Percentiles rank a stretch among this genome's conserved stretches.
Conservation (phyloP, 768 basidiomycete species). For the Agaricus subrufescens region DNA sequence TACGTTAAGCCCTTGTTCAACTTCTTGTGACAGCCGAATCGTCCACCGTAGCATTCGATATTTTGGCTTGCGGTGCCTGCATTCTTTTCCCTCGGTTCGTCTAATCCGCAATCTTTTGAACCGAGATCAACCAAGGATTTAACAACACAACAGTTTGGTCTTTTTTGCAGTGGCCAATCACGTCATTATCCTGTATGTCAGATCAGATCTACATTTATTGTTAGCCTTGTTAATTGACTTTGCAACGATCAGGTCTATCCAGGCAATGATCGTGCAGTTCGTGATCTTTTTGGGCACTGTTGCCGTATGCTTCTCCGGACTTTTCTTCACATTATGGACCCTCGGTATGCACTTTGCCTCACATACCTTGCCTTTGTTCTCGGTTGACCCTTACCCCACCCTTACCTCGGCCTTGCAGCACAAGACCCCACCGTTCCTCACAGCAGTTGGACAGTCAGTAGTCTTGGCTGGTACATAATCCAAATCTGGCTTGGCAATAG, state of each 20-base stretch:
- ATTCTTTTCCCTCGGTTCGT: slow-evolving; percentile 76
- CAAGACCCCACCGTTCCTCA: slow-evolving; percentile 18
- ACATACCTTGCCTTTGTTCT: background rate
- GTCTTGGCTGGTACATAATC: slow-evolving; percentile 80
- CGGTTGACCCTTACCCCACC: background rate
- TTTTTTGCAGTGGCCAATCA: slow-evolving; percentile 81
- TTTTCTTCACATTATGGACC: slow-evolving; percentile 50
- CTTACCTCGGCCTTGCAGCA: slow-evolving; percentile 17
- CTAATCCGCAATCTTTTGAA: background rate
- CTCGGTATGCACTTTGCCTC: slow-evolving; percentile 25
- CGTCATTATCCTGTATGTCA: slow-evolving; percentile 66
- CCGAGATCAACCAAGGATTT: background rate
- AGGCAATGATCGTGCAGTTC: slow-evolving; percentile 80
- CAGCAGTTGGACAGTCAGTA: slow-evolving; percentile 32
- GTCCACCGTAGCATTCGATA: slow-evolving; percentile 73
- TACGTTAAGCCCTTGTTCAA: background rate
- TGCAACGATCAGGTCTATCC: slow-evolving; percentile 50
- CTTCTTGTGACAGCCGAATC: slow-evolving; percentile 27
- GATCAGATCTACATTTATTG: background rate
- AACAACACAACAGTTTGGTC: slow-evolving; percentile 46
- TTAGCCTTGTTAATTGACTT: background rate
- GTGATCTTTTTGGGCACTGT: slow-evolving; percentile 77
- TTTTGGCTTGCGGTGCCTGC: slow-evolving; percentile 80
- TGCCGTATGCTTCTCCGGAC: slow-evolving; percentile 75
- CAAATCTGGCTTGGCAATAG: slow-evolving; percentile 87